Evolutionary conservation across 2,329 filamentous ascomycete species (phyloP).

Genomic region (Neofusicoccum cordaticola): DNA sequence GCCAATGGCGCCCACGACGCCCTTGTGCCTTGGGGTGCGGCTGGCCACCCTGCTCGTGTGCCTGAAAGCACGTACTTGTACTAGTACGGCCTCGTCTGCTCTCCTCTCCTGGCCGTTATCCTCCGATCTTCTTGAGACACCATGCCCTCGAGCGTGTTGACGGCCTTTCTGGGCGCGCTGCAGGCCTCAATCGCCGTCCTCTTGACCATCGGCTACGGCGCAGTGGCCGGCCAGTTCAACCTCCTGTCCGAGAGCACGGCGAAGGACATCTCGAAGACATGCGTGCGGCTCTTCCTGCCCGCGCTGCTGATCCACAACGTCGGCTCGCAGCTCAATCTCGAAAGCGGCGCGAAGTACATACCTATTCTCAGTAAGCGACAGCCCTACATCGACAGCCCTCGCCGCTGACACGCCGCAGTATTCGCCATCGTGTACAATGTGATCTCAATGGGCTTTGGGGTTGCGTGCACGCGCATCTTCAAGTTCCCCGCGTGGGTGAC

Average conservation of each 20-base stretch:
- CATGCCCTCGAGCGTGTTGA: conserved; percentile 25
- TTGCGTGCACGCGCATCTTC: conserved; percentile 43
- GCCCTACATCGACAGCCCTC: conserved; percentile 20
- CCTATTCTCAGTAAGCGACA: conserved; percentile 44
- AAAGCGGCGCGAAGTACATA: conserved; percentile 48
- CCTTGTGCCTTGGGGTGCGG: neutral
- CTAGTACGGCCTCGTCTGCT: neutral
- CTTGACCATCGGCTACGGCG: conserved; percentile 53
- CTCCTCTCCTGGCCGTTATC: neutral
- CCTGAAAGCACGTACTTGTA: neutral
- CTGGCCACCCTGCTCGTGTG: conserved; percentile 2
- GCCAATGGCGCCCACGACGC: neutral
- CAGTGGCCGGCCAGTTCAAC: conserved; percentile 50
- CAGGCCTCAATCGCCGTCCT: conserved; percentile 56
- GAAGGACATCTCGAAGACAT: conserved; percentile 52
- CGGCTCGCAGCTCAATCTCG: conserved; percentile 49
- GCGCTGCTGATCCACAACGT: conserved; percentile 54
- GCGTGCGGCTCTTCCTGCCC: conserved; percentile 54
- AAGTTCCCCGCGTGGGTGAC: conserved; percentile 54
- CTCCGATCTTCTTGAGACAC: neutral
- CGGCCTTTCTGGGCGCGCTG: conserved; percentile 51
- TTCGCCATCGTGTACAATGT: conserved; percentile 53
- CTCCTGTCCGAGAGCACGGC: conserved; percentile 48
- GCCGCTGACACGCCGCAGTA: conserved; percentile 29
- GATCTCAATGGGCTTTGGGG: conserved; percentile 49